Conservation (phyloP, 2,329 filamentous ascomycete species). For the Neocucurbitaria cava region DNA sequence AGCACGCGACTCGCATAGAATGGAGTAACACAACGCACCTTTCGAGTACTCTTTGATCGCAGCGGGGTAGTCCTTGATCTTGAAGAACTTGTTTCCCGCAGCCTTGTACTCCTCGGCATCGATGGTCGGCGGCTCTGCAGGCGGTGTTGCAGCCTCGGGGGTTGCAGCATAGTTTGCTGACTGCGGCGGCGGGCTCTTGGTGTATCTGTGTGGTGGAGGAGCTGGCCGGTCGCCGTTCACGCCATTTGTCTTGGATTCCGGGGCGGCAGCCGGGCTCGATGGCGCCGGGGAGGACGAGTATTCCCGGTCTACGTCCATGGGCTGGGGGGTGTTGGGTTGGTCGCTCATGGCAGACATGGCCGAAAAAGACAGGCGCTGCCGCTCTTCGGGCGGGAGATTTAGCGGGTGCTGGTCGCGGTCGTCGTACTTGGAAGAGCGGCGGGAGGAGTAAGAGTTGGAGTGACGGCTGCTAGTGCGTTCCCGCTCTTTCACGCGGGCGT, state of each 20-base stretch:
- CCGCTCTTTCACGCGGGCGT: constrained; percentile 41
- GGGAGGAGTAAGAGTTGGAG: constrained; percentile 42
- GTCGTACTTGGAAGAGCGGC: constrained; percentile 57
- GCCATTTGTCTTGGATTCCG: constrained; percentile 59
- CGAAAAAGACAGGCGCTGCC: constrained; percentile 76
- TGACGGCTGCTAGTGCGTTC: constrained; percentile 35
- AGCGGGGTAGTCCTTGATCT: constrained; percentile 85
- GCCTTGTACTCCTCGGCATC: constrained; percentile 93
- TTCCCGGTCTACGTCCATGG: constrained; percentile 81
- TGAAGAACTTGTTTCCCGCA: constrained; percentile 95
- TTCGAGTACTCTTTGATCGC: constrained; percentile 95
- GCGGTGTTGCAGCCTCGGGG: constrained; percentile 47
- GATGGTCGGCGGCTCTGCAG: constrained; percentile 59
- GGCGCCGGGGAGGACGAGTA: constrained; percentile 62
- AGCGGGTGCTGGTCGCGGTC: constrained; percentile 82
- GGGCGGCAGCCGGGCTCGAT: constrained; percentile 56
- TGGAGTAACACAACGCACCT: constrained; percentile 64
- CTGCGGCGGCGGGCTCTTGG: constrained; percentile 57
- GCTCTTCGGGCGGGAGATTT: constrained; percentile 88
- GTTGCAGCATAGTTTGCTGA: constrained; percentile 48
- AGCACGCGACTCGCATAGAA: constrained; percentile 3
- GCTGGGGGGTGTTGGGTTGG: constrained; percentile 60
- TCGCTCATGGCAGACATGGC: constrained; percentile 67
- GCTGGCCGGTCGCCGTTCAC: constrained; percentile 61
- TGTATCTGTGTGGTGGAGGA: constrained; percentile 73